Evolutionary conservation across 345 rosid genomes (phyloP), one percentile per base, ranked within the genome.

Genomic region (Turritis glabra): DNA sequence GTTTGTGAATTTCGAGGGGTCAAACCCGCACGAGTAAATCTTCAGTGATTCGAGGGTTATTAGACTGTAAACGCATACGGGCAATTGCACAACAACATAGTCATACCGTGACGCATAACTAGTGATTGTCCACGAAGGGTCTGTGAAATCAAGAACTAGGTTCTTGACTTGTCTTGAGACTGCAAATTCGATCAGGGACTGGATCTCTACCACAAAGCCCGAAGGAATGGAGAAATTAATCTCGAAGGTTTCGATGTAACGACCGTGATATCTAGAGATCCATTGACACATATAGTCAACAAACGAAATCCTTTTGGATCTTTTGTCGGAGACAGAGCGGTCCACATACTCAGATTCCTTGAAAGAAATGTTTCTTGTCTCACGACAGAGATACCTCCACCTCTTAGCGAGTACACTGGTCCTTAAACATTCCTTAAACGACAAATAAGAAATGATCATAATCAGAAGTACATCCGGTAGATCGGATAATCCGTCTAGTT

Each of bases 351-450:
- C 71, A 10, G 11, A 8, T 54, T 81, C 80, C 0, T 44, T 21
- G n/a, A 89, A 81, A 23, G 80, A 70, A 1, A 86, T 9, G 50
- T 74, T 74, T 2, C 1, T 53, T 0, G 69, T 75, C 0, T 71
- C 63, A 3, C 30, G 66, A 71, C 81, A 86, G 5, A 82, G 19
- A 13, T 54, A 5, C 2, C 47, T 56, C 84, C 85, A 88, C 9
- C 59, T 73, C 19, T 18, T 54, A 2, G 85, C 72, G n/a, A 88
- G 48, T 2, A 78, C 15, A 25, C 61, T 57, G 0, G 86, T 83
- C 50, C 72, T 80, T 3, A 71, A 68, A 0, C 83, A 85, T 21
- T 82, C 84, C 6, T 71, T 82, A 74, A 88, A 86, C 4, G 86
- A 69, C 47, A 82, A 64, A 33, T 15, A 68, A 38, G 86, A 76